Conservation (phyloP, 2,329 filamentous ascomycete species). For the Colletotrichum eremochloae region DNA sequence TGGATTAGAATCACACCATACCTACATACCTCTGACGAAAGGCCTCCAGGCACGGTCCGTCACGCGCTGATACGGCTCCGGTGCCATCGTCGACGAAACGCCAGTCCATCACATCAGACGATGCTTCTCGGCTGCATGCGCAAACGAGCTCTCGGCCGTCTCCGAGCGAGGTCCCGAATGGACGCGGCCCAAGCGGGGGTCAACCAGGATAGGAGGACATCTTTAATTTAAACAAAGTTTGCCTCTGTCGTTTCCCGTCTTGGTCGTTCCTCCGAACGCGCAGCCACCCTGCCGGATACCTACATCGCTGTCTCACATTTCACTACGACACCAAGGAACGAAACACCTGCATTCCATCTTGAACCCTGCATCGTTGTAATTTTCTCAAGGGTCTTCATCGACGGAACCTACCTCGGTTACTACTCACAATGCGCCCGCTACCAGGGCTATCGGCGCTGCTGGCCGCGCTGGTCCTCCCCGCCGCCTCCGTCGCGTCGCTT, state of each 20-base stretch:
- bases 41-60: conserved; percentile 12
- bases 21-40: neutral
- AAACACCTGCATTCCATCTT: neutral
- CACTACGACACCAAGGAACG: neutral
- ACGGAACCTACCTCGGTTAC: neutral
- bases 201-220: neutral
- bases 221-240: neutral
- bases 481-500: neutral
- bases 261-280: neutral
- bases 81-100: conserved; percentile 6
- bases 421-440: conserved; percentile 14
- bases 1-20: neutral
- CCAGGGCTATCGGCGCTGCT: conserved; percentile 1
- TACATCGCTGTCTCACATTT: conserved; percentile 11
- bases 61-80: conserved; percentile 22
- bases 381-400: neutral
- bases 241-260: neutral
- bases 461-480: conserved; percentile 31
- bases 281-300: neutral
- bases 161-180: neutral
- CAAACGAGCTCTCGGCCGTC: neutral
- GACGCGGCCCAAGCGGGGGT: neutral
- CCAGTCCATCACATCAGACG: conserved; percentile 30
- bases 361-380: too few relatives aligned
- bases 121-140: conserved; percentile 21